Conservation (phyloP, 1,139 yeast genomes). For the Magnusiomyces fungicola region DNA sequence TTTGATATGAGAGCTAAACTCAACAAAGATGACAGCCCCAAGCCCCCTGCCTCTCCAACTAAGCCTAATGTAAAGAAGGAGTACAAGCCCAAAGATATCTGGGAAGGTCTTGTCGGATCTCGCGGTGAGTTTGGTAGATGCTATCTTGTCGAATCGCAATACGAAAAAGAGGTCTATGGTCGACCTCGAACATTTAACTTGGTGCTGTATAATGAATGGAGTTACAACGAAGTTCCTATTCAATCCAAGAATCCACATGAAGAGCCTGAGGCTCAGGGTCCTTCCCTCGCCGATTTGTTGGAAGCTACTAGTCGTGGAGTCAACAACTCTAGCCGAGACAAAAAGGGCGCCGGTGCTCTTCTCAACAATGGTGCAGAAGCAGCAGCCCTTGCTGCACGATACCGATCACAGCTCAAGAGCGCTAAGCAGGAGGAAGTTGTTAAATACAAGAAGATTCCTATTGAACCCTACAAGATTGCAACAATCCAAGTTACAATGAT, state of each 20-base stretch:
- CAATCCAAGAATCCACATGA: not conserved
- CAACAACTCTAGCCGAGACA: not conserved
- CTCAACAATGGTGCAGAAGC: not conserved
- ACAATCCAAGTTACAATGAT: conserved; percentile 66
- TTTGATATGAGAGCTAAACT: not conserved
- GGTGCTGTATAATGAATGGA: conserved; percentile 81
- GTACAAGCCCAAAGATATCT: conserved; percentile 21
- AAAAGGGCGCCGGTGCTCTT: not conserved
- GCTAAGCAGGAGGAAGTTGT: not conserved
- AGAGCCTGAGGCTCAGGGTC: not conserved
- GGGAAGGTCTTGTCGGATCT: conserved; percentile 48
- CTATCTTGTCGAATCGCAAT: conserved; percentile 57
- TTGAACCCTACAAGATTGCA: conserved; percentile 56
- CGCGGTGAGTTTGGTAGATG: conserved; percentile 88
- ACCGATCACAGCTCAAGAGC: not conserved
- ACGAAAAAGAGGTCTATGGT: conserved; percentile 53
- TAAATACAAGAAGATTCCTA: conserved; percentile 5
- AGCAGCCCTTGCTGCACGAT: not conserved
- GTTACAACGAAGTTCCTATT: conserved; percentile 15
- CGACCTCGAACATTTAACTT: conserved; percentile 46
- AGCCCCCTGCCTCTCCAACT: conserved; percentile 12
- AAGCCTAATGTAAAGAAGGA: not conserved
- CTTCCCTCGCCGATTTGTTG: not conserved
- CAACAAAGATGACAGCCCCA: not conserved
- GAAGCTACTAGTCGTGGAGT: conserved; percentile 2